Conservation (phyloP, 805 yeast genomes). For the Candida multigemmis region DNA sequence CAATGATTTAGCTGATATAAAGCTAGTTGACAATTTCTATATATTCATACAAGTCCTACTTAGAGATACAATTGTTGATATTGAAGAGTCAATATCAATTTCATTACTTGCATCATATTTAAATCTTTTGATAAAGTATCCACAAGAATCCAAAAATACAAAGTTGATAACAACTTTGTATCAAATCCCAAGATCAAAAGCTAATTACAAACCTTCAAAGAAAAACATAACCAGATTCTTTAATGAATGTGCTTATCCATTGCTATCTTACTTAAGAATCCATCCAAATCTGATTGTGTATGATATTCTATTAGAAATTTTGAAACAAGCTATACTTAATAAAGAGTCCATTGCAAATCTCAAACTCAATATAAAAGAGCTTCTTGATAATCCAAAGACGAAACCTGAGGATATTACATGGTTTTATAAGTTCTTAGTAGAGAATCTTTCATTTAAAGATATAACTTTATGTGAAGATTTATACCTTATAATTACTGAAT, state of each 20-base stretch:
- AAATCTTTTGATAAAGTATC: too few relatives aligned
- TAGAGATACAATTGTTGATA: too few relatives aligned
- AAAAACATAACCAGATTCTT: constrained; percentile 18
- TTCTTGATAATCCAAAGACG: constrained; percentile 12
- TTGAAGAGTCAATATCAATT: too few relatives aligned
- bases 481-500: constrained; percentile 30
- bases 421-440: constrained; percentile 18
- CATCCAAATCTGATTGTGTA: constrained; percentile 3
- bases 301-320: neutral
- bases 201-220: constrained; percentile 17
- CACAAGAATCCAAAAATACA: too few relatives aligned
- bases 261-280: constrained; percentile 5
- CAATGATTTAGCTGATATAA: too few relatives aligned
- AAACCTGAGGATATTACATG: constrained; percentile 6
- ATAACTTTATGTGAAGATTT: constrained; percentile 37
- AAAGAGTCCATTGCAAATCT: constrained; percentile 9
- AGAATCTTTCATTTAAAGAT: constrained; percentile 20
- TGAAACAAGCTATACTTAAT: constrained; percentile 6
- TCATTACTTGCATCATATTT: too few relatives aligned
- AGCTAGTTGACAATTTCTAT: too few relatives aligned
- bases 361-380: constrained; percentile 16
- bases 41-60: too few relatives aligned
- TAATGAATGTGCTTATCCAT: constrained; percentile 12
- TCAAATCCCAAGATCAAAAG: constrained; percentile 12
- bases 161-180: too few relatives aligned